Base-by-base conservation (phyloP, 2,329 filamentous ascomycete genomes). In the Botryosphaeria dothidea region DNA sequence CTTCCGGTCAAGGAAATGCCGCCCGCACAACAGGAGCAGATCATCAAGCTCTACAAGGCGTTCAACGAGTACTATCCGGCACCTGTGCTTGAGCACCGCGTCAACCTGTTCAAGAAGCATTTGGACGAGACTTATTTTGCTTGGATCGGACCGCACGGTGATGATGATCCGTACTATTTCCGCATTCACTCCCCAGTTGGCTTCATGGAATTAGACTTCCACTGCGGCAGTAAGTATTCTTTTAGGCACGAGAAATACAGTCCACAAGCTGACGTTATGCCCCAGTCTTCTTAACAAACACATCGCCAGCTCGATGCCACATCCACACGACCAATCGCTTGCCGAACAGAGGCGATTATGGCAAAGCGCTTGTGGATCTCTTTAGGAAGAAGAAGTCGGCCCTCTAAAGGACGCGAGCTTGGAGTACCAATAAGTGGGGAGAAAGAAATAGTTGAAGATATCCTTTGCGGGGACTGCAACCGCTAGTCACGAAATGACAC, bases 281-380 rank as follows among this genome's bases (percentile, higher is more conserved):
- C 19, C 27, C 29, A 0, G 91, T 93, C 0, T 93, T 93, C 69
- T 75, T 94, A 71, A 87, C 83, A 1, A 94, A 93, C 72, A 81
- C 82, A 57, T 85, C 91, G 75, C 91, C 91, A 0, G 88, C 87
- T 34, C 91, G 90, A 75, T 94, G 92, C 70, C 91, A 94, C 70
- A 90, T 92, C 23, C 91, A 94, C 74, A 93, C 91, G 0, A 77
- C 92, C 61, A 77, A 92, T 67, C 78, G 91, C 38, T 88, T 86
- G 34, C 91, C 91, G 0, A 93, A 94, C 74, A 86, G 80, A 0
- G 91, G 91, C 0, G 91, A 94, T 72, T 93, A 93, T 73, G 91
- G 91, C 0, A 84, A 82, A 68, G 84, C 82, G 9, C 71, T 86
- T 69, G 75, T 81, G 62, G 70, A 52, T 45, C 25, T 21, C 34